Percentiles rank a stretch among this genome's conserved stretches.
phyloP scores from a whole-genome alignment of 768 basidiomycete genomes.

The Naganishia vaughanmartiniae region DNA sequence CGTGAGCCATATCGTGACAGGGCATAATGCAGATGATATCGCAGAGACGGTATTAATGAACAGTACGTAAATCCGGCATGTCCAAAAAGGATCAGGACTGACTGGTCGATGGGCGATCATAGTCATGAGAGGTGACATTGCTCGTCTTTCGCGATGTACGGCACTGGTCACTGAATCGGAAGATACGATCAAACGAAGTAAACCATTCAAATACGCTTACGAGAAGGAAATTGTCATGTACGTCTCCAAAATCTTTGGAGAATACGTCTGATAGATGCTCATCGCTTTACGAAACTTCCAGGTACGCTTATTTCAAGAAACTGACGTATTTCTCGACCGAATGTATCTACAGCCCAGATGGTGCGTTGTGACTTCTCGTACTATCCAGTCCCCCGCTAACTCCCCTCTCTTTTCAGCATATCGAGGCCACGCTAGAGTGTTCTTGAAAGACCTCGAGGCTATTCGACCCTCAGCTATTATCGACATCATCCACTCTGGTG shows the following conservation, averaged over 20 bases:
- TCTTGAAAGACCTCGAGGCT: slow-evolving; percentile 92
- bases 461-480: slow-evolving; percentile 92
- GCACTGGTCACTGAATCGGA: slow-evolving; percentile 92
- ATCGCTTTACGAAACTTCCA: slow-evolving; percentile 48
- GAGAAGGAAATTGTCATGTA: slow-evolving; percentile 99
- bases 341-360: slow-evolving; percentile 95
- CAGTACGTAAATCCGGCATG: slow-evolving; percentile 60
- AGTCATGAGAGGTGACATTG: slow-evolving; percentile 99
- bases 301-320: slow-evolving; percentile 99
- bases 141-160: slow-evolving; percentile 88
- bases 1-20: slow-evolving; percentile 97
- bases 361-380: slow-evolving; percentile 33
- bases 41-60: slow-evolving; percentile 99
- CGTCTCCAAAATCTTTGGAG: slow-evolving; percentile 39
- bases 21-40: slow-evolving; percentile 98
- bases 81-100: neutral
- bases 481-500: slow-evolving; percentile 95
- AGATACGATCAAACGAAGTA: slow-evolving; percentile 91
- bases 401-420: slow-evolving; percentile 61
- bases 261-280: neutral
- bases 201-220: slow-evolving; percentile 99
- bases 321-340: slow-evolving; percentile 98
- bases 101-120: neutral
- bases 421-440: slow-evolving; percentile 88
- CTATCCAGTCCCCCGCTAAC: neutral